Evolutionary conservation across 176 grass and related monocot genomes (phyloP), one percentile per base, ranked within the genome.

Genomic region (Tillandsia fasciculata): DNA sequence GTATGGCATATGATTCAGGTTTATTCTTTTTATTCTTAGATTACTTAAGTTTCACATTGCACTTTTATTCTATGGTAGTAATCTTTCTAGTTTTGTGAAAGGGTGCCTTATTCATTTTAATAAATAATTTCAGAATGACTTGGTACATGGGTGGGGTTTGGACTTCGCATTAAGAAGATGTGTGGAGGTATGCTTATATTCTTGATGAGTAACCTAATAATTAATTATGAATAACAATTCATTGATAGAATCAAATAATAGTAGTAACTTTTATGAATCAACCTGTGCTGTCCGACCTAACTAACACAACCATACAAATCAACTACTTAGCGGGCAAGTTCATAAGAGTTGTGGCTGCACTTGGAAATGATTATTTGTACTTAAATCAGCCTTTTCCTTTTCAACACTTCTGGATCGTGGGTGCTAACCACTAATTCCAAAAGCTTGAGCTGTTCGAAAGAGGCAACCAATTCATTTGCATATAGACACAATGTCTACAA

Each of bases 131-230:
- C 83, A 96, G 92, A 89, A 96, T 73, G 92, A 96, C 64, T 78
- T 96, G 52, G 83, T 96, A 52, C 92, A 96, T 70, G 92, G 92
- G 77, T 96, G 92, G 92, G 92, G 92, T 77, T 79, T 96, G 7
- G 92, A 96, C 81, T 96, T 96, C 68, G 92, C 92, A 48, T 71
- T 96, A 61, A 73, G 83, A 65, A 96, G 75, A 84, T 91, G 92
- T 75, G 83, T 96, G 69, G 92, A 96, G 78, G 92, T 96, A 80
- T 50, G 52, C 50, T 64, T 9, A 26, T 33, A 69, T 29, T 67
- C 23, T 49, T 77, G 22, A 69, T 59, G 7, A 9, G 54, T 59
- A 18, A 59, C 54, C 15, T 59, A 22, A 20, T 17, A 4, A 59
- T 59, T 18, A 17, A 59, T 18, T 18, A 20, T 59, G 54, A 8